These are phyloP conservation scores for Scopulariopsis brevicaulis DNA, from an alignment of 2,329 filamentous ascomycete genomes.

Conservation along the genomic window DNA sequence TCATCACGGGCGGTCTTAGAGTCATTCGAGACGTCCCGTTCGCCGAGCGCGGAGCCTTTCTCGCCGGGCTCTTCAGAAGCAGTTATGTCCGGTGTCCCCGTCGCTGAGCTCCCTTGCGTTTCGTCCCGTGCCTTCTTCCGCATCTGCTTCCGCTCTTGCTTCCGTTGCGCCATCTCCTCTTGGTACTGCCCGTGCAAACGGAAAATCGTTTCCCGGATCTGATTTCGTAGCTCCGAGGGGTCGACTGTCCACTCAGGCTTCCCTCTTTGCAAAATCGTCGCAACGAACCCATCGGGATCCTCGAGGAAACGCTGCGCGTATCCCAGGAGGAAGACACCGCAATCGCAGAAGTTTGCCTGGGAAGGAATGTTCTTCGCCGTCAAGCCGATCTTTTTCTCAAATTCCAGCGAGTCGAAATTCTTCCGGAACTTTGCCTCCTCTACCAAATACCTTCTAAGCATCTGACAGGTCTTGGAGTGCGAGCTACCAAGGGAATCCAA, in stretches of 20 bases:
- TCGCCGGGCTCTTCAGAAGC: background rate
- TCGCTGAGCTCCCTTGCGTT: slow-evolving; percentile 12
- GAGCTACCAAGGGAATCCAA: slow-evolving; percentile 69
- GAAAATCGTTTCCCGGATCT: slow-evolving; percentile 57
- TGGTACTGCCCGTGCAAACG: slow-evolving; percentile 32
- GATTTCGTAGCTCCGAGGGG: slow-evolving; percentile 45
- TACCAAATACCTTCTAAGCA: slow-evolving; percentile 65
- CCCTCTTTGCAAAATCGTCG: slow-evolving; percentile 52
- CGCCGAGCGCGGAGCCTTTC: background rate
- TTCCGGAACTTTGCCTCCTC: slow-evolving; percentile 60
- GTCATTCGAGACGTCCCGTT: background rate
- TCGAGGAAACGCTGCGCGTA: slow-evolving; percentile 77
- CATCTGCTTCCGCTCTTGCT: slow-evolving; percentile 22
- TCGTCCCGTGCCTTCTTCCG: slow-evolving; percentile 16
- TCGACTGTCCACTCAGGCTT: slow-evolving; percentile 39
- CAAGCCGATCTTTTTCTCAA: slow-evolving; percentile 33
- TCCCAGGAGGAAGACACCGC: slow-evolving; percentile 74
- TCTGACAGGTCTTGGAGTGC: slow-evolving; percentile 53
- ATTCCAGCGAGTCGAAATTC: slow-evolving; percentile 22
- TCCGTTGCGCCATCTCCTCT: slow-evolving; percentile 21
- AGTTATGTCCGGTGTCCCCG: background rate
- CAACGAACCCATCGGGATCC: slow-evolving; percentile 59
- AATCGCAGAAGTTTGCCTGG: slow-evolving; percentile 81
- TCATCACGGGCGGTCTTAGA: background rate
- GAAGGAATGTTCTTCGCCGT: slow-evolving; percentile 65